Conservation (phyloP, 2,329 filamentous ascomycete genomes). For the Curvularia lunata region DNA sequence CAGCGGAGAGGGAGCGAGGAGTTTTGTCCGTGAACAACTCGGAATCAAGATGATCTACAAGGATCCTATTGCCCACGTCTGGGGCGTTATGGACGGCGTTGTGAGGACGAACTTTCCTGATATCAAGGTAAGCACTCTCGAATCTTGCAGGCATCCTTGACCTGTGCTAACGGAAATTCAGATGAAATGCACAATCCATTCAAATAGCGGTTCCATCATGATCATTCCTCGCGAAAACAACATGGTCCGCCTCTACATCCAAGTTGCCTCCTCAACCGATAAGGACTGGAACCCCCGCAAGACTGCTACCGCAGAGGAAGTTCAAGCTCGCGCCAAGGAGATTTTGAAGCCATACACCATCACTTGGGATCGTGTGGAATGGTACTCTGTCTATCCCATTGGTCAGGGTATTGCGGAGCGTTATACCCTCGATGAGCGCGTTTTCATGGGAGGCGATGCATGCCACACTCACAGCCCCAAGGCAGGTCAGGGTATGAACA, state of each 20-base stretch:
- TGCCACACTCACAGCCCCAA: conserved; percentile 70
- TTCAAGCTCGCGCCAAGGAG: conserved; percentile 63
- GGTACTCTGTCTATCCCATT: conserved; percentile 71
- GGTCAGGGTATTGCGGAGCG: conserved; percentile 70
- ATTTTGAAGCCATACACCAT: conserved; percentile 67
- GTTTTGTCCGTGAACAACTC: conserved; percentile 67
- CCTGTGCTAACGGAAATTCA: conserved; percentile 32
- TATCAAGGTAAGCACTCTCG: conserved; percentile 57
- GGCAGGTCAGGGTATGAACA: conserved; percentile 70
- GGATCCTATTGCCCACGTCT: conserved; percentile 68
- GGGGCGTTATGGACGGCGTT: conserved; percentile 72
- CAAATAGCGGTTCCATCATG: conserved; percentile 68
- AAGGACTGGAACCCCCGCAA: conserved; percentile 67
- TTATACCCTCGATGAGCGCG: conserved; percentile 68
- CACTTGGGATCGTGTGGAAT: conserved; percentile 69
- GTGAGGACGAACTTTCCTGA: conserved; percentile 68
- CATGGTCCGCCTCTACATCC: conserved; percentile 63
- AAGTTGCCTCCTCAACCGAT: conserved; percentile 68
- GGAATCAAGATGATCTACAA: conserved; percentile 70
- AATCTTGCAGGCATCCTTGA: not conserved
- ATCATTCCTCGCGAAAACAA: conserved; percentile 64
- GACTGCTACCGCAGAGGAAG: conserved; percentile 64
- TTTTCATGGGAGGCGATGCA: conserved; percentile 70
- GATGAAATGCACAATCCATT: conserved; percentile 73
- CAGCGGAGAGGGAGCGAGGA: conserved; percentile 67